These are phyloP conservation scores for Microbotryum silenes-acaulis DNA, from an alignment of 1,284 basidiomycete species.

Conservation along the genomic window DNA sequence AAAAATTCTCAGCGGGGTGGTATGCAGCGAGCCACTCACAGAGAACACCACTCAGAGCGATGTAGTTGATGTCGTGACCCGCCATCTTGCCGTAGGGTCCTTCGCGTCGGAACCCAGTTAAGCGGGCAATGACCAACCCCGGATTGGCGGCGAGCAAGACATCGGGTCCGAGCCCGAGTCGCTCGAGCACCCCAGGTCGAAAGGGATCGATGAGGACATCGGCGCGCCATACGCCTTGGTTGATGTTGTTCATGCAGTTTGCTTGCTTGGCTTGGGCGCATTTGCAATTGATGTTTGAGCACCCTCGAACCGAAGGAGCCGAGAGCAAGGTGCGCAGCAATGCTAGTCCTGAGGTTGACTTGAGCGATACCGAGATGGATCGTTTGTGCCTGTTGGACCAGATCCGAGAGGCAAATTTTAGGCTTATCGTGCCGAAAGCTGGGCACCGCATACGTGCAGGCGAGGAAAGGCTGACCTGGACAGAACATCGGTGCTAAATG, in stretches of 20 bases:
- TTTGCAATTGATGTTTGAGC: not conserved
- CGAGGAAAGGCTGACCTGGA: slow-evolving; percentile 11
- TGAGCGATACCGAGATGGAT: slow-evolving; percentile 61
- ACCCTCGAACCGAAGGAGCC: slow-evolving; percentile 5
- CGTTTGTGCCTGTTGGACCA: slow-evolving; percentile 61
- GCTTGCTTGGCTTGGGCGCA: not conserved
- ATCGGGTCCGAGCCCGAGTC: slow-evolving; percentile 65
- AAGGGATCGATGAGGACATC: slow-evolving; percentile 78
- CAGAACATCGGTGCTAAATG: slow-evolving; percentile 36
- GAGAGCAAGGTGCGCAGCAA: slow-evolving; percentile 55
- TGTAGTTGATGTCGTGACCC: slow-evolving; percentile 72
- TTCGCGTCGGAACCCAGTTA: slow-evolving; percentile 41
- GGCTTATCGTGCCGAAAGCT: not conserved
- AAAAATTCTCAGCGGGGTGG: not conserved
- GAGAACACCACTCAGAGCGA: slow-evolving; percentile 70
- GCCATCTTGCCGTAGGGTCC: slow-evolving; percentile 38
- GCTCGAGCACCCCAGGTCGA: slow-evolving; percentile 71
- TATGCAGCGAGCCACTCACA: slow-evolving; percentile 43
- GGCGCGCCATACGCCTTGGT: slow-evolving; percentile 40
- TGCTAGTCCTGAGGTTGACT: slow-evolving; percentile 53
- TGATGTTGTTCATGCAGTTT: not conserved
- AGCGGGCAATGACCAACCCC: slow-evolving; percentile 38
- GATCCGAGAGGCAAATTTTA: not conserved
- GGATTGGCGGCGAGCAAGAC: slow-evolving; percentile 49
- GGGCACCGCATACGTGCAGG: not conserved